Evolutionary conservation across 305 asterid genomes (phyloP).

Genomic region (Fraxinus ornus): DNA sequence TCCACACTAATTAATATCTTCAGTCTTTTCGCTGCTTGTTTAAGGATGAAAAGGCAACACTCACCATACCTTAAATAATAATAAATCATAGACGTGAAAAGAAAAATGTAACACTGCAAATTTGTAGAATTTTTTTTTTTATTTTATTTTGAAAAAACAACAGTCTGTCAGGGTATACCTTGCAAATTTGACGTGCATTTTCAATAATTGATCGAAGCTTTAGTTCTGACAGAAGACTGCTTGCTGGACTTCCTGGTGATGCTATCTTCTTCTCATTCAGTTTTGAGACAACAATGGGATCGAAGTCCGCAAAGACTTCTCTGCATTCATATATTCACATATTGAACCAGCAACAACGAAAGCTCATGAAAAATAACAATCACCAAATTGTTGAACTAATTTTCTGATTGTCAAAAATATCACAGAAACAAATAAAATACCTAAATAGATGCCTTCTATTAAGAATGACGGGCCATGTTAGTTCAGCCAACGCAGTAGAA

Average conservation of each 20-base stretch:
- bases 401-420: conserved; percentile 17
- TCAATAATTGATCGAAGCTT: conserved; percentile 77
- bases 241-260: conserved; percentile 64
- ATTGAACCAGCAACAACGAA: conserved; percentile 32
- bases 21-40: not conserved
- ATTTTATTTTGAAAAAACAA: not conserved
- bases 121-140: not conserved
- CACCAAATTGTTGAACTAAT: conserved; percentile 19
- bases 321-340: conserved; percentile 50
- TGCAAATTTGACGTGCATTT: conserved; percentile 80
- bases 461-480: conserved; percentile 79
- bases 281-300: conserved; percentile 75
- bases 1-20: not conserved
- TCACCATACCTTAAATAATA: not conserved
- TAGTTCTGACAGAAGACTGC: conserved; percentile 72
- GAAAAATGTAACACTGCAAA: not conserved
- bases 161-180: conserved; percentile 36
- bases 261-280: conserved; percentile 76
- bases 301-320: conserved; percentile 75
- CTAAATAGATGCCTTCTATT: conserved; percentile 63
- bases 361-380: conserved; percentile 16
- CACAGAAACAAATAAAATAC: conserved; percentile 34
- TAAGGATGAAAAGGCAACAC: not conserved
- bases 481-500: conserved; percentile 85
- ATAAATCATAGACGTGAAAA: not conserved